These are phyloP conservation scores for Tolypocladium tundrense DNA, from an alignment of 2,329 filamentous ascomycete species.

Conservation along the genomic window DNA sequence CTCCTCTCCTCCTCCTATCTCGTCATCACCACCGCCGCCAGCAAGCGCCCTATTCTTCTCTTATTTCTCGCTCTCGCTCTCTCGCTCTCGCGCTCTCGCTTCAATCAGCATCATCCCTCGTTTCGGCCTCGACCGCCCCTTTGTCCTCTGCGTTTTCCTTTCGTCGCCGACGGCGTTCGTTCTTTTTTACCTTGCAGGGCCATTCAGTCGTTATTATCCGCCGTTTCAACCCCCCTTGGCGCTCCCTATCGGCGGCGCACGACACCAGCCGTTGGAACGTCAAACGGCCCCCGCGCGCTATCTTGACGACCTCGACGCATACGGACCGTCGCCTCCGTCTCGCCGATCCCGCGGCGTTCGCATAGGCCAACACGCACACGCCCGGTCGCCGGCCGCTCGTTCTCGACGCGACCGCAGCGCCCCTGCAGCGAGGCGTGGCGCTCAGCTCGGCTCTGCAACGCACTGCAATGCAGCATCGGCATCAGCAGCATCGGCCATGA, in stretches of 20 bases:
- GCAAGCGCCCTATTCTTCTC: background rate
- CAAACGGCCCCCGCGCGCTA: background rate
- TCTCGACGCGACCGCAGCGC: background rate
- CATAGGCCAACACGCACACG: background rate
- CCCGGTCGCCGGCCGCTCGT: background rate
- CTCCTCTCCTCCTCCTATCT: background rate
- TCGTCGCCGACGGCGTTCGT: background rate
- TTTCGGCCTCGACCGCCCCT: background rate
- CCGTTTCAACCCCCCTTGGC: background rate
- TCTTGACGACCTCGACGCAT: background rate
- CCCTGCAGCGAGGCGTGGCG: background rate
- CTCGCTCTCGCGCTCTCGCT: background rate
- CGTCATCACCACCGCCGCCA: background rate
- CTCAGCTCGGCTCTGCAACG: background rate
- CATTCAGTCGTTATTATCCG: background rate
- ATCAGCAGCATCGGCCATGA: slow-evolving; percentile 18
- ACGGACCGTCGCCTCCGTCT: background rate
- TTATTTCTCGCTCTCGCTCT: background rate
- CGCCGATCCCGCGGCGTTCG: background rate
- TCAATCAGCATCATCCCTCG: background rate
- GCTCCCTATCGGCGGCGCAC: background rate
- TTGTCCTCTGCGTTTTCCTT: background rate
- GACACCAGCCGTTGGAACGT: background rate
- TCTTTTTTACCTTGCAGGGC: background rate
- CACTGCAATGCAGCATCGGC: slow-evolving; percentile 14